Base-by-base conservation (phyloP, 768 basidiomycete genomes). In the Tephrocybe sp. region DNA sequence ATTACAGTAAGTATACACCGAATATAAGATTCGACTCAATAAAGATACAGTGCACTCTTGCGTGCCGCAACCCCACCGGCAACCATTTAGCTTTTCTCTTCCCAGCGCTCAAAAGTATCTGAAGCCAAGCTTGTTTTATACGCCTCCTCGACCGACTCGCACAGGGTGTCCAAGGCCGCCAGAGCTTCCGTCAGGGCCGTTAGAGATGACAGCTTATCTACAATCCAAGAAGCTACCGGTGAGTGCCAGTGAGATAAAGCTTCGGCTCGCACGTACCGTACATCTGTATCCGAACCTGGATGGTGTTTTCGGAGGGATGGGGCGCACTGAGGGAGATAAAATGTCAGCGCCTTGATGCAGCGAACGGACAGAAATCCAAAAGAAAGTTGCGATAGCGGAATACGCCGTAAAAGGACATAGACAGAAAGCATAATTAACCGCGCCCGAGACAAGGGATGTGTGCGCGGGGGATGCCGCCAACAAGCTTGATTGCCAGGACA, bases 211-310 rank as follows among this genome's bases (percentile, higher is more conserved):
- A 90, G 74, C 32, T 84, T 79, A 64, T 98, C 96, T 97, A 62
- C 34, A 34, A n/a, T 41, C n/a, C 41, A 34, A 39, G 30, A 45
- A 47, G 21, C 30, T 30, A 42, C 32, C 10, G 32, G 52, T 48
- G 32, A 51, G 28, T 12, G 39, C 21, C 28, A 4, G 23, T 4
- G 26, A 33, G 15, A 20, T 36, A 2, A n/a, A 25, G 18, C 10
- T 7, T 4, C 25, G n/a, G 45, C 46, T 3, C 8, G 3, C 23
- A 76, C 93, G 55, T 62, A 98, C 94, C 94, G 60, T 98, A 97
- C 96, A 98, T 98, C 81, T 98, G 96, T 54, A 98, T 93, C n/a
- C 97, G 90, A 23, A 98, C 73, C 62, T 98, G 91, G 62, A 99
- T 97, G 60, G 89, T 86, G 59, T 92, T 90, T 74, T 99, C 97